phyloP scores from a whole-genome alignment of 1,139 yeast genomes.

The Suhomyces coccinellae region DNA sequence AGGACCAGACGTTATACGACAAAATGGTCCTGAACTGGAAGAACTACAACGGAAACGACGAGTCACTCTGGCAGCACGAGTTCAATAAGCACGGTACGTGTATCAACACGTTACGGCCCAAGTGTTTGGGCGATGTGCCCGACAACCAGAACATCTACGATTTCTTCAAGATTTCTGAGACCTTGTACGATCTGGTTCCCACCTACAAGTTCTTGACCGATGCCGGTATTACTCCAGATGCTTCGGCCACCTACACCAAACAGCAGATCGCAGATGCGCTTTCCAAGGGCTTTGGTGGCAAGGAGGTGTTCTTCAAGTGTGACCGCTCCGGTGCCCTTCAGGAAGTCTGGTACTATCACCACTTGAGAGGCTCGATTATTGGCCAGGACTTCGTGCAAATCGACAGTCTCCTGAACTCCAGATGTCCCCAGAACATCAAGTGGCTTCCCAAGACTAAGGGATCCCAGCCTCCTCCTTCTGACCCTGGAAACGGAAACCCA shows the following conservation, averaged over 20 bases:
- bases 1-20: conserved; percentile 51
- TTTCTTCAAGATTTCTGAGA: conserved; percentile 67
- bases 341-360: conserved; percentile 90
- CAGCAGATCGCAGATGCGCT: conserved; percentile 67
- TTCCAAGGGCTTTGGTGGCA: conserved; percentile 54
- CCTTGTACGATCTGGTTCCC: conserved; percentile 62
- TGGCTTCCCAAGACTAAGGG: conserved; percentile 63
- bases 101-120: conserved; percentile 72
- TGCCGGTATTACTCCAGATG: conserved; percentile 72
- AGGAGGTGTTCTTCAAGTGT: conserved; percentile 71
- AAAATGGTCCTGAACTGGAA: conserved; percentile 73
- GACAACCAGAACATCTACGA: conserved; percentile 69
- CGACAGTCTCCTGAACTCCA: conserved; percentile 53
- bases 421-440: conserved; percentile 68
- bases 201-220: conserved; percentile 66
- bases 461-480: neutral
- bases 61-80: conserved; percentile 85
- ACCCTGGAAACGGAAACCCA: conserved; percentile 28
- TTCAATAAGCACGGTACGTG: conserved; percentile 96
- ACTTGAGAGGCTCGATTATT: conserved; percentile 71
- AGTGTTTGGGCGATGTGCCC: conserved; percentile 56
- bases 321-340: conserved; percentile 65
- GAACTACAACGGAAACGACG: conserved; percentile 72
- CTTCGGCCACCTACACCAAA: conserved; percentile 59
- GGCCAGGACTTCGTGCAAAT: conserved; percentile 66